These are phyloP conservation scores for Kockiozyma suomiensis DNA, from an alignment of 805 yeast genomes.

Conservation along the genomic window DNA sequence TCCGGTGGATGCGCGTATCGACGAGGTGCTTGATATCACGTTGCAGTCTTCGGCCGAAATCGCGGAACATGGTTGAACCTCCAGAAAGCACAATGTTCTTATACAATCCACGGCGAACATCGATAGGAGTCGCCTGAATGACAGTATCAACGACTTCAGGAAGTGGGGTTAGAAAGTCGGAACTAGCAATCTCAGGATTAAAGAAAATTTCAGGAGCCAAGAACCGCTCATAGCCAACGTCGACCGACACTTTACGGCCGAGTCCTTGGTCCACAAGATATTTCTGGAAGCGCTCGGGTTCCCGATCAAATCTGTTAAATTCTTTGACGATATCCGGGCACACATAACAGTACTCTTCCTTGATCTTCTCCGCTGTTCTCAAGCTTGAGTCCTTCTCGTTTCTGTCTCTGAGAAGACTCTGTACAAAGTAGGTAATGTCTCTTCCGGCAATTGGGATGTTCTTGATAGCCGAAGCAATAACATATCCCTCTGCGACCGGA, in stretches of 20 bases:
- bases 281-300: constrained; percentile 91
- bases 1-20: constrained; percentile 79
- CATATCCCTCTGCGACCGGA: constrained; percentile 98
- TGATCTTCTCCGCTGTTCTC: constrained; percentile 94
- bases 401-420: constrained; percentile 90
- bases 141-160: constrained; percentile 96
- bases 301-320: constrained; percentile 90
- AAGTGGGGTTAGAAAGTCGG: constrained; percentile 92
- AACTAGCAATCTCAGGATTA: constrained; percentile 94
- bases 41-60: constrained; percentile 95
- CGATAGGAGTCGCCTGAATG: constrained; percentile 93
- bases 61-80: constrained; percentile 98
- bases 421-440: constrained; percentile 93
- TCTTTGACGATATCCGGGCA: constrained; percentile 98
- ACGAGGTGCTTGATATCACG: constrained; percentile 88
- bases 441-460: constrained; percentile 99
- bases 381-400: constrained; percentile 93
- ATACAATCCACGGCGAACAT: constrained; percentile 94
- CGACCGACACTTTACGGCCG: constrained; percentile 69
- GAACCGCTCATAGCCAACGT: constrained; percentile 96
- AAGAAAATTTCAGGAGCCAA: constrained; percentile 99
- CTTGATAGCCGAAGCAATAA: constrained; percentile 95
- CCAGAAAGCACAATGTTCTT: constrained; percentile 95
- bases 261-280: constrained; percentile 79
- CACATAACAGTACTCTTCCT: constrained; percentile 95